Base-by-base conservation (phyloP, 768 basidiomycete species). In the Rhizopogon rudus region DNA sequence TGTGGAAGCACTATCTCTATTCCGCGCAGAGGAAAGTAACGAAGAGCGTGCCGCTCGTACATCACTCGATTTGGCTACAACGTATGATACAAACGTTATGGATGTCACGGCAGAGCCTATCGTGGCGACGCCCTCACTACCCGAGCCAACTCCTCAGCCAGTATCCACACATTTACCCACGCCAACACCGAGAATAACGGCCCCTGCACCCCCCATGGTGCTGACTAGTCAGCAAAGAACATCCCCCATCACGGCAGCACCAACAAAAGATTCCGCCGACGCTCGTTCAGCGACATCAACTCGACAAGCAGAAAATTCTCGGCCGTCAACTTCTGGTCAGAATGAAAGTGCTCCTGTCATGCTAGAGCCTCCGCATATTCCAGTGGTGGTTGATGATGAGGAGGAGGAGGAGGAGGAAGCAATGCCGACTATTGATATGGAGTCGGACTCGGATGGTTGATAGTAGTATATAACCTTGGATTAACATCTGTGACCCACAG, bases 381-480 rank as follows among this genome's bases (percentile, higher is more conserved):
- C 60, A 10, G 63, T 65, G 62, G 20, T 45, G 28, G 51, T 65
- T 43, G 68, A 68, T n/a, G 73, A 74, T n/a, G 74, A 83, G 13
- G 79, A 79, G n/a, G 86, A 88, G n/a, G 86, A 88, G 58, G 85
- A 86, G 57, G 25, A 25, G 25, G 25, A 25, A 25, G 81, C 82
- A 44, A 84, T 94, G 75, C 91, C 91, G 3, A 63, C 75, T 10
- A 91, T 94, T 39, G 80, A 92, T 65, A 73, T 91, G 75, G 83
- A 78, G 40, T 92, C 91, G 1, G 91, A 93, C 67, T 88, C 89
- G 4, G 91, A 92, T 41, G 25, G 31, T 28, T 55, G 39, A 41
- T 37, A 14, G 20, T 25, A 29, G 22, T 5, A 20, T 35, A 22
- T 1, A 17, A 29, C 10, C 25, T 20, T 51, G 9, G n/a, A 53